These are phyloP conservation scores for Aspergillus tamarii DNA, from an alignment of 2,329 filamentous ascomycete genomes.

Conservation along the genomic window DNA sequence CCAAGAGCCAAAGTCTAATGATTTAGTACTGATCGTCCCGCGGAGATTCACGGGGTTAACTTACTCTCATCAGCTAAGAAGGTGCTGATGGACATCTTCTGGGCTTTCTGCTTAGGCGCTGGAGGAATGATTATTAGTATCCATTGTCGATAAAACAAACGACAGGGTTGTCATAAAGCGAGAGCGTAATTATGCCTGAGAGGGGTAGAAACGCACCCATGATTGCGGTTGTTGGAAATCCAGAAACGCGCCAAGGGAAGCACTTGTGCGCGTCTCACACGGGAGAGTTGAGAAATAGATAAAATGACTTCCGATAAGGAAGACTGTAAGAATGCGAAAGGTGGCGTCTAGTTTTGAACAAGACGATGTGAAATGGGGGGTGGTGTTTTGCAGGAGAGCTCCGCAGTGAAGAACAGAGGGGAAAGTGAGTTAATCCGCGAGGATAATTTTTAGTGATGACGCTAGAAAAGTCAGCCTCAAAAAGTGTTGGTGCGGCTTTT, in stretches of 20 bases:
- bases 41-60: slow-evolving; percentile 41
- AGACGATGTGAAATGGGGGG: slow-evolving; percentile 19
- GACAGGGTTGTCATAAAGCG: slow-evolving; percentile 11
- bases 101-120: slow-evolving; percentile 91
- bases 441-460: slow-evolving; percentile 48
- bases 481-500: slow-evolving; percentile 32
- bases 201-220: slow-evolving; percentile 53
- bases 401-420: slow-evolving; percentile 30
- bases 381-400: slow-evolving; percentile 25
- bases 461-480: slow-evolving; percentile 46
- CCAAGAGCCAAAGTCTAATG: slow-evolving; percentile 81
- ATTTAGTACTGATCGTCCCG: slow-evolving; percentile 31
- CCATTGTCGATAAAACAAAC: slow-evolving; percentile 19
- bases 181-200: slow-evolving; percentile 11
- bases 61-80: slow-evolving; percentile 92
- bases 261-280: slow-evolving; percentile 45
- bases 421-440: slow-evolving; percentile 42
- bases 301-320: slow-evolving; percentile 24
- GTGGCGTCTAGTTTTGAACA: slow-evolving; percentile 20
- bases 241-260: slow-evolving; percentile 43
- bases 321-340: slow-evolving; percentile 23
- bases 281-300: slow-evolving; percentile 20
- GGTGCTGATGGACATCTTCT: slow-evolving; percentile 97
- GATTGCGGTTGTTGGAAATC: slow-evolving; percentile 57
- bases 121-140: slow-evolving; percentile 49